Base-by-base conservation (phyloP, 169 alveolate genomes). In the Amoebophrya sp. region DNA sequence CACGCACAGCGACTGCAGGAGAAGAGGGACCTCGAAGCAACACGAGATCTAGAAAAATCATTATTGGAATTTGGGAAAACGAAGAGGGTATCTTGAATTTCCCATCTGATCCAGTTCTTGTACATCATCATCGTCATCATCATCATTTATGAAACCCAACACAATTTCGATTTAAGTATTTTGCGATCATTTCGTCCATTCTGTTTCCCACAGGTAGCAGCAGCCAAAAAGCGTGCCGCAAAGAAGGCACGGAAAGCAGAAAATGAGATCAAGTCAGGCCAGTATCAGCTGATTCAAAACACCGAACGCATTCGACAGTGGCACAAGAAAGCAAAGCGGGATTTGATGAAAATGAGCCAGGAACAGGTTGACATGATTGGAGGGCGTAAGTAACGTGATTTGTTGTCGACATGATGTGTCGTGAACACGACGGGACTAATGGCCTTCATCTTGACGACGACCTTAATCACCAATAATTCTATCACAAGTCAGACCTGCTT, bases 121-220 rank as follows among this genome's bases (percentile, higher is more conserved):
- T n/a, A n/a, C n/a, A n/a, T n/a, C n/a, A n/a, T n/a, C n/a, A n/a
- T n/a, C n/a, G n/a, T n/a, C n/a, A n/a, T n/a, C n/a, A n/a, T n/a
- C n/a, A n/a, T n/a, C n/a, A n/a, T n/a, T n/a, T n/a, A n/a, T n/a
- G n/a, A n/a, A n/a, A n/a, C n/a, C n/a, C n/a, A n/a, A n/a, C n/a
- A n/a, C n/a, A n/a, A n/a, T n/a, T n/a, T n/a, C n/a, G n/a, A n/a
- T n/a, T n/a, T n/a, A n/a, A n/a, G n/a, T n/a, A n/a, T n/a, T n/a
- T n/a, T n/a, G n/a, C n/a, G n/a, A n/a, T n/a, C n/a, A n/a, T n/a
- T n/a, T n/a, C n/a, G n/a, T n/a, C n/a, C n/a, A n/a, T n/a, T n/a
- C n/a, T n/a, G n/a, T n/a, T n/a, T n/a, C n/a, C n/a, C n/a, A n/a
- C 83, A 65, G 83, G 83, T 65, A 1, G 83, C 83, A 1, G 83